Base-by-base conservation (phyloP, 495 filamentous ascomycete species). In the Paragyromitra xinjiangensis region DNA sequence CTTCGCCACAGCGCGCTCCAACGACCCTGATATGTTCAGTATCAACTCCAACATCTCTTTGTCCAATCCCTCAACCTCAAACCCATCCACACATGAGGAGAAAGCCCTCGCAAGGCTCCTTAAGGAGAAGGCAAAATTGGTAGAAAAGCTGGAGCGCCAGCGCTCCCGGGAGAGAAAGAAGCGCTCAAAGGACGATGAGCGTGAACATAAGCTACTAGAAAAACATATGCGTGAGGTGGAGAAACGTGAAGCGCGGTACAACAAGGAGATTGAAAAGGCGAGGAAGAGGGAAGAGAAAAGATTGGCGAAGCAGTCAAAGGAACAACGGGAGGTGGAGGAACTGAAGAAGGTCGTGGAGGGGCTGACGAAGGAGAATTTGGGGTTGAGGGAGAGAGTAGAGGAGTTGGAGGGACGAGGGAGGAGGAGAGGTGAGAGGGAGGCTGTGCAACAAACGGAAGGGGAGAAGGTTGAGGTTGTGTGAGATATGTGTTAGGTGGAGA, bases 51-150 rank as follows among this genome's bases (percentile, higher is more conserved):
- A 64, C 42, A 81, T 74, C 39, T 24, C 75, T 7, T 81, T 83
- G 14, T 44, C 73, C 16, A 56, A 82, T 80, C 71, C 8, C 64
- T 64, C n/a, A 81, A 83, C 24, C 62, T 82, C 29, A 82, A 83
- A 61, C 68, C 77, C 85, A 84, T 44, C 83, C n/a, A 83, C 85
- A 0, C 86, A 86, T 51, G 86, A 93, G 73, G 90, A 94, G 42
- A 92, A 90, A 73, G 92, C 95, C 9, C 86, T 97, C 2, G 84
- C 85, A 50, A 95, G 94, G 75, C 88, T 97, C 0, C 87, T 92
- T 12, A 86, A 90, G 6, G 89, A 90, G 71, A 91, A 91, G 73
- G 87, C 86, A 50, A 90, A 91, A 69, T 85, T 93, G 2, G 89
- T 94, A 24, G 88, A 90, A 50, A 93, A 94, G 78, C 84, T 97